Evolutionary conservation across 2,329 filamentous ascomycete species (phyloP), one percentile per base, ranked within the genome.

Genomic region (Sphaerulina musiva): DNA sequence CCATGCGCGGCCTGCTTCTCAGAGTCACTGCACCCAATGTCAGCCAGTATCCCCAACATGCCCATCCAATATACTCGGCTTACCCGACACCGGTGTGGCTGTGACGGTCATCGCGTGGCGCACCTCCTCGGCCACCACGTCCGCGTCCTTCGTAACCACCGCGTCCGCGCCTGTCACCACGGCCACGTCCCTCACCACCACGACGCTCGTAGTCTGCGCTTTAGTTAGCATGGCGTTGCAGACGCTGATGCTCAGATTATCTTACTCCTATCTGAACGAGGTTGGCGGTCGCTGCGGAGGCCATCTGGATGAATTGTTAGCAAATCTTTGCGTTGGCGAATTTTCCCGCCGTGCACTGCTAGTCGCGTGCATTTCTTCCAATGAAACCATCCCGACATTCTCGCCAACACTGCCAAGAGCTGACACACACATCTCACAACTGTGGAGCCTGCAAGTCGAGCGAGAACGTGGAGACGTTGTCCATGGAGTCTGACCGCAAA

Each of bases 1-100:
- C 88, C 87, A 74, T 92, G 87, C 69, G 84, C 87, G 71, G 86
- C 84, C 76, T 92, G 86, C 83, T 95, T 95, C 67, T 89, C 86
- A 69, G 87, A 86, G 62, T 88, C 86, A 68, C 87, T 89, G 51
- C 6, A 26, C 43, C 14, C 29, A 38, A 38, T 38, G 46, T 56
- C n/a, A 47, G 50, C 50, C n/a, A 31, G 12, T 8, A 20, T 46
- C 8, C 44, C 23, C 11, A 17, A n/a, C 31, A 47, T 20, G 45
- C 23, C 10, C 10, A 29, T 29, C 11, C 32, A 44, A 47, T 44
- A 29, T 20, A 12, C 26, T 26, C 14, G 11, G 68, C 80, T 73
- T 77, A 84, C 82, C 74, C 76, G 68, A 80, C 74, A 65, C 78
- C 79, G 64, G 65, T 65, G 69, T 78, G 81, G 72, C 78, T 81